Conservation (phyloP, 2,329 filamentous ascomycete species). For the Talaromyces atroroseus region DNA sequence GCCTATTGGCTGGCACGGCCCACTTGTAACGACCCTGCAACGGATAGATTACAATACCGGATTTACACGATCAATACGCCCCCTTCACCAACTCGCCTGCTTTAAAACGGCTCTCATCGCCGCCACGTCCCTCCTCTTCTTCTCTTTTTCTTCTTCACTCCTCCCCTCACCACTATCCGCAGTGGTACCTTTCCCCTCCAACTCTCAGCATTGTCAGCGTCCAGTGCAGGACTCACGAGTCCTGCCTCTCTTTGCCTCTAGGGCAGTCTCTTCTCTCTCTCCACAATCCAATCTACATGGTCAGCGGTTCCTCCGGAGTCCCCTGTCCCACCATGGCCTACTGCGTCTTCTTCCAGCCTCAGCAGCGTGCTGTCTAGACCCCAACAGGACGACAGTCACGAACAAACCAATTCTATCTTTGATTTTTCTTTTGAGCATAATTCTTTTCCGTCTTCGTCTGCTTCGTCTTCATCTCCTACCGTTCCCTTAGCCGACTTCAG, state of each 20-base stretch:
- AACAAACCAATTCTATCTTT: constrained; percentile 1
- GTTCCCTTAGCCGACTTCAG: constrained; percentile 1
- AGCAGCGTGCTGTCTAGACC: background rate
- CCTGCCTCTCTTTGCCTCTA: constrained; percentile 13
- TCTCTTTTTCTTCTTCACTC: background rate
- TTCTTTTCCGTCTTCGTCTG: constrained; percentile 5
- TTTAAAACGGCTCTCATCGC: constrained; percentile 9
- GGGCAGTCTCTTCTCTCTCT: constrained; percentile 5
- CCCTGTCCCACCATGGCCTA: constrained; percentile 13
- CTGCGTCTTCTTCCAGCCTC: constrained; percentile 3
- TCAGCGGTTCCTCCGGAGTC: constrained; percentile 11
- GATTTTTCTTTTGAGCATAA: constrained; percentile 14
- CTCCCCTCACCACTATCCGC: background rate
- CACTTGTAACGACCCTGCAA: background rate
- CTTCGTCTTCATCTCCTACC: constrained; percentile 9
- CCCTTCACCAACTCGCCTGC: background rate
- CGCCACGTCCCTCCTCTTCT: background rate
- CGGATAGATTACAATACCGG: background rate
- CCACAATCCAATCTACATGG: constrained; percentile 14
- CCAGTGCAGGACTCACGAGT: constrained; percentile 12
- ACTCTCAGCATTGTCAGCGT: constrained; percentile 11
- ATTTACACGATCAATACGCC: background rate
- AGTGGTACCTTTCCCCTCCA: background rate
- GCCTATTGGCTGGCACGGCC: background rate
- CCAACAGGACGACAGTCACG: background rate